Evolutionary conservation across 352 stramenopile species (phyloP).

Genomic region (Pythium rhizo-oryzae): DNA sequence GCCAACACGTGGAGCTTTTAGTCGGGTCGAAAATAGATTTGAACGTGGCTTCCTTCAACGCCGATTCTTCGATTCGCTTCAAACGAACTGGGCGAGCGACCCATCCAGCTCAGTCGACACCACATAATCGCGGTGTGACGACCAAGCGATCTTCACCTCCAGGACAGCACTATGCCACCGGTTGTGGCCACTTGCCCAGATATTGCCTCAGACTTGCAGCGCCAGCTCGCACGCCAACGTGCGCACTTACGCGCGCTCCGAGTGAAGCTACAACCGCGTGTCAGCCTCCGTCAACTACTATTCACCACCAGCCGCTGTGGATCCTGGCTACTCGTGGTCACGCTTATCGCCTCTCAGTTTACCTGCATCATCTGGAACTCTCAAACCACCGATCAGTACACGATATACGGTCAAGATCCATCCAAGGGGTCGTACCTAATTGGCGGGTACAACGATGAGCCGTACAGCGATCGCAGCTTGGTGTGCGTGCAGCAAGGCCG

Average conservation of each 20-base stretch:
- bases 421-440: conserved; percentile 2
- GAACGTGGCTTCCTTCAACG: too few species aligned
- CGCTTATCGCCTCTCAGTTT: conserved; percentile 20
- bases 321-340: conserved; percentile 12
- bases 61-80: too few species aligned
- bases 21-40: background rate
- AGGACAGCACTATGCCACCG: too few species aligned
- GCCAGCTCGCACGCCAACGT: too few species aligned
- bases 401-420: conserved; percentile 31
- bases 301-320: conserved; percentile 15
- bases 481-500: conserved; percentile 44
- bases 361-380: conserved; percentile 40
- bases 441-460: conserved; percentile 47
- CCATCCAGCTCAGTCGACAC: too few species aligned
- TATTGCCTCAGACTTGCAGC: too few species aligned
- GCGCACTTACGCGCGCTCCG: too few species aligned
- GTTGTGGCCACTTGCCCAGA: too few species aligned
- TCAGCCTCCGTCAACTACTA: background rate
- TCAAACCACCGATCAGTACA: conserved; percentile 22
- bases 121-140: too few species aligned
- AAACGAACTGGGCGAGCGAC: too few species aligned
- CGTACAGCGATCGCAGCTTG: conserved; percentile 48
- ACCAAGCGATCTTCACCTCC: too few species aligned
- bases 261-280: background rate
- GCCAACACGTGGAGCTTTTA: background rate